Percentiles rank a stretch among this genome's conserved stretches.
These are phyloP conservation scores for Aspergillus quadricinctus DNA, from an alignment of 2,329 filamentous ascomycete species.

Conservation along the genomic window DNA sequence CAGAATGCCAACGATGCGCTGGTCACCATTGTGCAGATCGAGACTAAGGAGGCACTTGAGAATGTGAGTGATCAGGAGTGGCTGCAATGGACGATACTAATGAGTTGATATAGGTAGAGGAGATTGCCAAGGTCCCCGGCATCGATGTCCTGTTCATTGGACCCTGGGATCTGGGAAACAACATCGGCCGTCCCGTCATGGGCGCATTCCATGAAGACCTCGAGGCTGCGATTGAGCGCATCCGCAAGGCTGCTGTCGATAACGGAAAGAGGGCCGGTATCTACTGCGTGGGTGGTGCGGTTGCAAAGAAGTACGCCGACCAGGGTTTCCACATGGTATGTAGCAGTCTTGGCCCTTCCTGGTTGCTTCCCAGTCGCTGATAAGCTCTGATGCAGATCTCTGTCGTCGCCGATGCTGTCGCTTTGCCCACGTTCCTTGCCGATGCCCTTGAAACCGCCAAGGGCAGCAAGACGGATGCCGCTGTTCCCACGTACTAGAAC, in stretches of 20 bases:
- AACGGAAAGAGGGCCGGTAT: constrained; percentile 54
- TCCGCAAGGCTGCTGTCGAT: constrained; percentile 49
- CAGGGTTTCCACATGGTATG: constrained; percentile 54
- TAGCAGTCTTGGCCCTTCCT: neutral
- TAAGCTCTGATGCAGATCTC: constrained; percentile 28
- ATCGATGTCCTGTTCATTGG: constrained; percentile 53
- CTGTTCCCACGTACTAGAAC: constrained; percentile 7
- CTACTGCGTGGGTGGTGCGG: constrained; percentile 50
- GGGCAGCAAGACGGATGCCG: constrained; percentile 16
- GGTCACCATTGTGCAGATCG: constrained; percentile 46
- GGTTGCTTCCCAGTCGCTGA: neutral
- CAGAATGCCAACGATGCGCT: constrained; percentile 52
- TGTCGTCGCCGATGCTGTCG: constrained; percentile 44
- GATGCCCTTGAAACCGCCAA: constrained; percentile 32
- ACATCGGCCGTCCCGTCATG: constrained; percentile 51
- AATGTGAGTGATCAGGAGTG: constrained; percentile 21
- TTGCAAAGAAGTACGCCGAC: constrained; percentile 49
- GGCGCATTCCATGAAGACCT: constrained; percentile 48
- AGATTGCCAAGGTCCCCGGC: constrained; percentile 50
- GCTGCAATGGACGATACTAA: neutral
- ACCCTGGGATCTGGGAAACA: constrained; percentile 55
- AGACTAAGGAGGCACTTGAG: constrained; percentile 39
- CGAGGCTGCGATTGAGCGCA: constrained; percentile 48
- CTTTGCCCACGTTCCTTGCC: constrained; percentile 40
- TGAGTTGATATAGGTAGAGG: constrained; percentile 32